phyloP scores from a whole-genome alignment of 1,139 yeast genomes.

The Debaryomyces nepalensis region DNA sequence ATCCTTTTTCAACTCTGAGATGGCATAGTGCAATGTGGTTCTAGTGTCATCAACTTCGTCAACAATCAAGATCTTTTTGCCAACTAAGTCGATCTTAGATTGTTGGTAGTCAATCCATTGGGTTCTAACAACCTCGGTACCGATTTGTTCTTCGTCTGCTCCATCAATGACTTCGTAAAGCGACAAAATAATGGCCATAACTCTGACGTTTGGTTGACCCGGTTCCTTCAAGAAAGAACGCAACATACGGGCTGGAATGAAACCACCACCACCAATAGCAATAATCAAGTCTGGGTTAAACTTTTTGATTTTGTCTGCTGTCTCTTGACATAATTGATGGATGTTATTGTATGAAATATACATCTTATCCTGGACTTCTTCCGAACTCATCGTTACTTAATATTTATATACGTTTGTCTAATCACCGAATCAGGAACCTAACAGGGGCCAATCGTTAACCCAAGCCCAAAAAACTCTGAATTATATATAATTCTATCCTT shows the following conservation, averaged over 20 bases:
- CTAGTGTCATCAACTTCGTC: constrained; percentile 97
- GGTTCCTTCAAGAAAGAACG: constrained; percentile 87
- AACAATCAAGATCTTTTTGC: constrained; percentile 80
- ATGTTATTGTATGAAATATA: constrained; percentile 91
- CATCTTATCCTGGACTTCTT: constrained; percentile 56
- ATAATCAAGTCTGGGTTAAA: constrained; percentile 85
- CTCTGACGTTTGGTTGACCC: constrained; percentile 86
- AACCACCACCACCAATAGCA: constrained; percentile 94
- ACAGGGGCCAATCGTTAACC: constrained; percentile 7
- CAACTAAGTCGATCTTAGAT: constrained; percentile 66
- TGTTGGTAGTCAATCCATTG: constrained; percentile 93
- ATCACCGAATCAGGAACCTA: constrained; percentile 2
- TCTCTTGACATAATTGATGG: constrained; percentile 89
- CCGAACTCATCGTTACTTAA: constrained; percentile 29
- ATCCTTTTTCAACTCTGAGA: constrained; percentile 84
- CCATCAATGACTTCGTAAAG: constrained; percentile 82
- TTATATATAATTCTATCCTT: constrained; percentile 1
- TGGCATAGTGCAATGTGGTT: constrained; percentile 91
- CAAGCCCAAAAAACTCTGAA: constrained; percentile 1
- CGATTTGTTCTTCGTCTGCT: constrained; percentile 64
- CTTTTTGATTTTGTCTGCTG: constrained; percentile 70
- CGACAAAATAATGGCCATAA: constrained; percentile 91
- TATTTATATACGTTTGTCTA: neutral
- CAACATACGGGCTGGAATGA: constrained; percentile 93
- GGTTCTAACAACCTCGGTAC: constrained; percentile 87